These are phyloP conservation scores for Inga laurina DNA, from an alignment of 306 rosid species.

Conservation along the genomic window DNA sequence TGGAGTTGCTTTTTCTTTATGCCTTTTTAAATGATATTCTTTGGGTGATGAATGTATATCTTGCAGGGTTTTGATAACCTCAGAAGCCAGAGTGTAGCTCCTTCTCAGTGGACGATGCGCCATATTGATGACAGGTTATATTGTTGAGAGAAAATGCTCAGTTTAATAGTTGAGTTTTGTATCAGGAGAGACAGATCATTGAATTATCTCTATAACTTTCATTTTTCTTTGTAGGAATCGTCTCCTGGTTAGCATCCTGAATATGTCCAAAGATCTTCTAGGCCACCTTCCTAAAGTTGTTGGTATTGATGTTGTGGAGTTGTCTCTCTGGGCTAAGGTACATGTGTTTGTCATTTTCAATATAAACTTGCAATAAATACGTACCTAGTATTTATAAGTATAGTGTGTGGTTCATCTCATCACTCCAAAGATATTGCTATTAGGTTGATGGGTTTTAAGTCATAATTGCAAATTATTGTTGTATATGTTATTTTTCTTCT, in stretches of 20 bases:
- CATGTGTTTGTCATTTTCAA: slow-evolving; percentile 35
- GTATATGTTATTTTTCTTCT: not conserved
- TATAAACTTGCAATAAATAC: slow-evolving; percentile 7
- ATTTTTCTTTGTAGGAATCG: slow-evolving; percentile 66
- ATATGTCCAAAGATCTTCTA: slow-evolving; percentile 77
- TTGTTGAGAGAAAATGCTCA: slow-evolving; percentile 19
- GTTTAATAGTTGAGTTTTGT: slow-evolving; percentile 13
- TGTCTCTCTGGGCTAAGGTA: slow-evolving; percentile 99
- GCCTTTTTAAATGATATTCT: slow-evolving; percentile 7
- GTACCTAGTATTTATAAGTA: slow-evolving; percentile 13
- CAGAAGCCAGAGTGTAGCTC: slow-evolving; percentile 95
- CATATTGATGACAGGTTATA: slow-evolving; percentile 88
- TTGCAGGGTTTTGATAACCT: slow-evolving; percentile 95
- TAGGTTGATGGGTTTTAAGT: slow-evolving; percentile 7
- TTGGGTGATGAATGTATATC: slow-evolving; percentile 32
- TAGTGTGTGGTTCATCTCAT: slow-evolving; percentile 11
- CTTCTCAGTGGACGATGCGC: slow-evolving; percentile 99
- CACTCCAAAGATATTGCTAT: slow-evolving; percentile 4
- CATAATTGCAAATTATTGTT: slow-evolving; percentile 26
- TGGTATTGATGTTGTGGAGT: slow-evolving; percentile 95
- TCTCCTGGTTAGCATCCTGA: slow-evolving; percentile 71
- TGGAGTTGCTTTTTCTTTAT: slow-evolving; percentile 16
- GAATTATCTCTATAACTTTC: slow-evolving; percentile 22
- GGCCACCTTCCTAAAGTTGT: slow-evolving; percentile 95
- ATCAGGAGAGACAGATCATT: slow-evolving; percentile 15